These are phyloP conservation scores for Colletotrichum filicis DNA, from an alignment of 2,329 filamentous ascomycete species.

Conservation along the genomic window DNA sequence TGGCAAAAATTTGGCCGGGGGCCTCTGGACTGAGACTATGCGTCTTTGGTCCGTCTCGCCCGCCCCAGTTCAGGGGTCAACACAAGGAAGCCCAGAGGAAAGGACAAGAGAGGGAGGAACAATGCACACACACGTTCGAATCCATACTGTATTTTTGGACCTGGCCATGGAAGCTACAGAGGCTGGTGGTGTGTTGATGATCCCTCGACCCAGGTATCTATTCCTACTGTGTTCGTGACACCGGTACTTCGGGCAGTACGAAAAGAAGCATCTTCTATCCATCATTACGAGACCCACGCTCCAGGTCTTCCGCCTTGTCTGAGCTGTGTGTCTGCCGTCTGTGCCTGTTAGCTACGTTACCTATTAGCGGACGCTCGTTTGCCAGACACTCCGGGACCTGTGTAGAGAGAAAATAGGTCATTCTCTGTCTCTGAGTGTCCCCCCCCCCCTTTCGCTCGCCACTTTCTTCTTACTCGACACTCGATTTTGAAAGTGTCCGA, in stretches of 20 bases:
- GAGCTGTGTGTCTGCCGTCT: neutral
- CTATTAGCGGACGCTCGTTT: slow-evolving; percentile 1
- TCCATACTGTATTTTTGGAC: slow-evolving; percentile 1
- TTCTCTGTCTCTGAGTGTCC: slow-evolving; percentile 9
- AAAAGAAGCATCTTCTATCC: neutral
- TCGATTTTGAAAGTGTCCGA: slow-evolving; percentile 16
- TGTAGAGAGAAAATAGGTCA: slow-evolving; percentile 12
- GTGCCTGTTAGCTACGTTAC: slow-evolving; percentile 2
- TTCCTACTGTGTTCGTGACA: neutral
- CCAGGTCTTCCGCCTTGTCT: slow-evolving; percentile 1
- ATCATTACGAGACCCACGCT: slow-evolving; percentile 33
- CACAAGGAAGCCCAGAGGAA: slow-evolving; percentile 6
- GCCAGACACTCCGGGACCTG: neutral
- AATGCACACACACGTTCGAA: neutral
- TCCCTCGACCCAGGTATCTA: neutral
- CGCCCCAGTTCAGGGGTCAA: slow-evolving; percentile 25
- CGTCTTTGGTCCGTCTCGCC: slow-evolving; percentile 25
- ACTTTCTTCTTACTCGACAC: slow-evolving; percentile 34
- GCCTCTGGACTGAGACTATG: slow-evolving; percentile 13
- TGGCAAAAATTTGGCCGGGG: slow-evolving; percentile 3
- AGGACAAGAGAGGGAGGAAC: neutral
- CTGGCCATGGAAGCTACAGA: neutral
- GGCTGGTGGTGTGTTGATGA: neutral
- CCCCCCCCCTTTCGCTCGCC: slow-evolving; percentile 23
- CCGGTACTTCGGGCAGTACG: neutral